Conservation (phyloP, 192 early-diverging fungal species). For the Allomyces arbusculus region DNA sequence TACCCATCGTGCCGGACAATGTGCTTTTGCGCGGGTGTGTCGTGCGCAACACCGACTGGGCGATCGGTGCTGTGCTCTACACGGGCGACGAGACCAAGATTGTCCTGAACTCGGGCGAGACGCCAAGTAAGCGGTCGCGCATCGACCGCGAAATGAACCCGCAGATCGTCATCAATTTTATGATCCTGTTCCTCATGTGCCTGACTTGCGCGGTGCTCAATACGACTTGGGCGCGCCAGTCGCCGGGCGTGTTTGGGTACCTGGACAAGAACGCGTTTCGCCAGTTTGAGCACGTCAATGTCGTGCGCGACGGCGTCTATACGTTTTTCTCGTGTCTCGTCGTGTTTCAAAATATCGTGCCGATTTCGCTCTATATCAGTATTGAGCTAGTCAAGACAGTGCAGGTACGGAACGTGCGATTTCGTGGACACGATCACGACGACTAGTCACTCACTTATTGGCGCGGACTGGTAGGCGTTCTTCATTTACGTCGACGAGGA, state of each 20-base stretch:
- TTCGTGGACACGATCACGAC: not conserved
- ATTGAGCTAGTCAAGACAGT: constrained; percentile 40
- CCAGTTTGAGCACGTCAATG: not conserved
- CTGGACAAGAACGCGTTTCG: not conserved
- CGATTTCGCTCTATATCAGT: constrained; percentile 39
- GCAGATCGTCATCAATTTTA: constrained; percentile 22
- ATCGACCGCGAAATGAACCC: constrained; percentile 54
- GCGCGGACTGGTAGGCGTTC: constrained; percentile 22
- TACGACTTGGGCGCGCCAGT: not conserved
- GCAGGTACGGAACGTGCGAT: constrained; percentile 15
- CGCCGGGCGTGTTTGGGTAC: not conserved
- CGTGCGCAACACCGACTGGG: constrained; percentile 52
- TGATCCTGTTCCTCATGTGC: constrained; percentile 28
- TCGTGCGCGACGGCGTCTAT: constrained; percentile 5
- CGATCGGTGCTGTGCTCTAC: constrained; percentile 48
- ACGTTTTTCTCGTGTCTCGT: constrained; percentile 31
- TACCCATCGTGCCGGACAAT: not conserved
- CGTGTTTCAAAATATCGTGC: constrained; percentile 45
- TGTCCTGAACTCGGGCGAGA: constrained; percentile 49
- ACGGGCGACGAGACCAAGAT: constrained; percentile 61
- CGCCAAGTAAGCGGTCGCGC: constrained; percentile 41
- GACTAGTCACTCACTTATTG: not conserved
- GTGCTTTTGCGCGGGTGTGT: constrained; percentile 50
- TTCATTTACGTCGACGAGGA: constrained; percentile 48
- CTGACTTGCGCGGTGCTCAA: constrained; percentile 17